Base-by-base conservation (phyloP, 2,329 filamentous ascomycete species). In the Cryoendolithus antarcticus region DNA sequence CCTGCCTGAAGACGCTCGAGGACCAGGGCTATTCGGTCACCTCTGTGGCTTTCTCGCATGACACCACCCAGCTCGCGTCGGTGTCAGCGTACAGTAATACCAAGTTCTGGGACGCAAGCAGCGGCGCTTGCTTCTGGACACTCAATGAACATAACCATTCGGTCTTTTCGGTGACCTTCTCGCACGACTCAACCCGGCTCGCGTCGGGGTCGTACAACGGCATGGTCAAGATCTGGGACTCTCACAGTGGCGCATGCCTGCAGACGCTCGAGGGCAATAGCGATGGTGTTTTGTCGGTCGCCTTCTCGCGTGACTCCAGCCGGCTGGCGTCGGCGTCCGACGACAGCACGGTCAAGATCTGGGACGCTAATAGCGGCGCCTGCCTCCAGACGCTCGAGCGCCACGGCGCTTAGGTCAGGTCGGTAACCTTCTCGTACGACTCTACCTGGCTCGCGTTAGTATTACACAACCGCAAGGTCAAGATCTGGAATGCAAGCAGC, bases 1-100 rank as follows among this genome's bases (percentile, higher is more conserved):
- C 13, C 8, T 9, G 8, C 6, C 28, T 31, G 28, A 28, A 37
- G 9, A 37, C 28, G 28, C 35, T 37, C 2, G 27, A 37, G 7
- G 12, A 30, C 12, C 35, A 37, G 28, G 28, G n/a, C 5, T 15
- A 10, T 11, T 6, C 11, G 30, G 34, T 44, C 27, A 35, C 3
- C 3, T 30, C 30, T n/a, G 34, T 42, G n/a, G 11, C 31, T n/a
- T 41, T 44, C 35, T 41, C 42, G 24, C 39, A 35, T 10, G 32
- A 32, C 31, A 21, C 34, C 30, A 32, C 15, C 15, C 28, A 15
- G 24, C 19, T 41, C 9, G 36, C 36, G 29, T 32, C 30, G 15
- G 36, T n/a, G 13, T 38, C 36, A 32, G 9, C 27, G 27, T 24
- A 41, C 30, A 35, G 33, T 7, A 35, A 31, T 24, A 34, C 36